Base-by-base conservation (phyloP, 1,139 yeast species). In the Diutina neorugosa region DNA sequence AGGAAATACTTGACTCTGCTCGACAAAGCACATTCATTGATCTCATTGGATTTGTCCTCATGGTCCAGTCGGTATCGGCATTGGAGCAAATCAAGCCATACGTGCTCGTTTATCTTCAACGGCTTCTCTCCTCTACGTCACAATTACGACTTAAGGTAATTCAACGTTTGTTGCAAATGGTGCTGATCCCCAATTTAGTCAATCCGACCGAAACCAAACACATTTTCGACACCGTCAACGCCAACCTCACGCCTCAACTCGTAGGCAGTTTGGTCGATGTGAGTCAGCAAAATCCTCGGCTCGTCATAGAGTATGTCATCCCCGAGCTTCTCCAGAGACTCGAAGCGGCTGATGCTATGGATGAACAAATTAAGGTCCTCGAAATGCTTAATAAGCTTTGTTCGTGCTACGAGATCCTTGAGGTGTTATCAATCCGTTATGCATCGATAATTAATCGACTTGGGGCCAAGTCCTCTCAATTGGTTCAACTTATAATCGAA, bases 271-370 rank as follows among this genome's bases (percentile, higher is more conserved):
- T 46, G 21, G 40, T 27, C 5, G 50, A 46, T n/a, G 50, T 46
- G 37, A 27, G 50, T 18, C 14, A n/a, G 14, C 14, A 9, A n/a
- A 16, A 8, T 3, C 50, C 50, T 14, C n/a, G 2, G 40, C 19
- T 79, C 2, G 76, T 90, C 1, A 66, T 82, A 34, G 84, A 81
- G 40, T 72, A 77, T 6, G 73, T 87, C 1, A 70, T 88, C 53
- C 87, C 91, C 1, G 72, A 71, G 34, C 69, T 90, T 54, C 65
- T 88, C 43, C 70, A 27, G 5, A 12, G 16, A 11, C 34, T 37
- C 16, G 51, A 49, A 21, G 16, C 21, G 18, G 44, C 21, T 4
- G 34, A 78, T 11, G 53, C 53, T 23, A 49, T 54, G 1, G 43
- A 54, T 2, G 55, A 56, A 19, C 55, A 62, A 18, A 57, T 59